These are phyloP conservation scores for Aspergillus uvarum DNA, from an alignment of 2,329 filamentous ascomycete genomes.

Conservation along the genomic window DNA sequence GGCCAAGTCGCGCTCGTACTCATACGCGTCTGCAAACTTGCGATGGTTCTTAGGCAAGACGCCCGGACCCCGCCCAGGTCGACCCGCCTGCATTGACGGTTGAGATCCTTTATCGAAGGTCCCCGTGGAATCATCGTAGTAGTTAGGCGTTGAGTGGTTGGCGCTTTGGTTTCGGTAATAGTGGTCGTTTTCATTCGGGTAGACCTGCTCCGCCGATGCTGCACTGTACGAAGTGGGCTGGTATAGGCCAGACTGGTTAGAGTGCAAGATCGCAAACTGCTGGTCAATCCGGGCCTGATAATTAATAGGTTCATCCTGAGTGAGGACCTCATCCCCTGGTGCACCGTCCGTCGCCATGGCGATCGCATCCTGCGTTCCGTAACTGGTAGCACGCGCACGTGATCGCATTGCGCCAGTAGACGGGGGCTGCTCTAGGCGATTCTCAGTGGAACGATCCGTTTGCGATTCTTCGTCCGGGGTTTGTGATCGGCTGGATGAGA, in stretches of 20 bases:
- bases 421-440: constrained; percentile 32
- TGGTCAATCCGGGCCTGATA: constrained; percentile 44
- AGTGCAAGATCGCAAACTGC: constrained; percentile 43
- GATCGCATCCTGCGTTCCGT: constrained; percentile 35
- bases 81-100: constrained; percentile 45
- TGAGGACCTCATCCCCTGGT: constrained; percentile 26
- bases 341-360: constrained; percentile 28
- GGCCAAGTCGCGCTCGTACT: constrained; percentile 61
- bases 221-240: constrained; percentile 29
- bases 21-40: constrained; percentile 83
- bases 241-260: constrained; percentile 31
- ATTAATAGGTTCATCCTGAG: constrained; percentile 33
- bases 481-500: constrained; percentile 56
- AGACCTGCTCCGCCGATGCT: constrained; percentile 33
- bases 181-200: constrained; percentile 33
- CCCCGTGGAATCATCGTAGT: constrained; percentile 52
- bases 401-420: constrained; percentile 35
- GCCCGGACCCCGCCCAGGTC: constrained; percentile 46
- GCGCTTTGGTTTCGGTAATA: constrained; percentile 32
- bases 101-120: constrained; percentile 40
- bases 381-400: constrained; percentile 33
- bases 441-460: constrained; percentile 38
- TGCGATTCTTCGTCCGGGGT: constrained; percentile 46
- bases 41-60: constrained; percentile 83
- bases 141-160: constrained; percentile 37